These are phyloP conservation scores for Beauveria brongniartii DNA, from an alignment of 2,329 filamentous ascomycete species.

Conservation along the genomic window DNA sequence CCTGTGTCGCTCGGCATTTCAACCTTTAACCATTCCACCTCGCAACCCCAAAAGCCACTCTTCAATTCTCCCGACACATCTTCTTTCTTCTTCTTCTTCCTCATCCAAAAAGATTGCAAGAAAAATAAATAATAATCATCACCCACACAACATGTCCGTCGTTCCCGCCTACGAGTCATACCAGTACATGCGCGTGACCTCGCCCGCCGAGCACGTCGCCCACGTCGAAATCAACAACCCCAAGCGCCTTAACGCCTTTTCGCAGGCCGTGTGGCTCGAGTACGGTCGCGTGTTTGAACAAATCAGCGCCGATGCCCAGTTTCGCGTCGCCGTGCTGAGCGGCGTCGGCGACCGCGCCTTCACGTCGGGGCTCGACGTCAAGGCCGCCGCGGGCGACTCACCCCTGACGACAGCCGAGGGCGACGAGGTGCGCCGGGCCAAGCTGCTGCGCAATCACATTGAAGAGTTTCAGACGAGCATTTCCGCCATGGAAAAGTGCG, in stretches of 20 bases:
- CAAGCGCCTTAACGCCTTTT: slow-evolving; percentile 81
- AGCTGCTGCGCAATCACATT: slow-evolving; percentile 58
- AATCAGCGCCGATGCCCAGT: slow-evolving; percentile 62
- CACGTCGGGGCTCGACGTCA: slow-evolving; percentile 77
- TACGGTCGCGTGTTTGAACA: slow-evolving; percentile 62
- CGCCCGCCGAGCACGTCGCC: slow-evolving; percentile 65
- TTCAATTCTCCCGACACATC: background rate
- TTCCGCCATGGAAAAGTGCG: slow-evolving; percentile 69
- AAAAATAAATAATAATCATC: background rate
- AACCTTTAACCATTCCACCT: background rate
- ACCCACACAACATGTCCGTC: slow-evolving; percentile 1
- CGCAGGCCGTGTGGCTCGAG: slow-evolving; percentile 79
- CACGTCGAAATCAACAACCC: slow-evolving; percentile 89
- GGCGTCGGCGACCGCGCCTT: slow-evolving; percentile 79
- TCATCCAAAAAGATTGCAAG: background rate
- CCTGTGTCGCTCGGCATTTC: background rate
- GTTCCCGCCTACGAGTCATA: slow-evolving; percentile 32
- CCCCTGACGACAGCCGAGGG: slow-evolving; percentile 27
- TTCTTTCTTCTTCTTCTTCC: background rate
- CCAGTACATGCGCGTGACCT: slow-evolving; percentile 66
- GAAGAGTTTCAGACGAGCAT: slow-evolving; percentile 75
- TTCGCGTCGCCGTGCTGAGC: slow-evolving; percentile 72
- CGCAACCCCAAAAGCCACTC: background rate
- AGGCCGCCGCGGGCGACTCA: slow-evolving; percentile 52
- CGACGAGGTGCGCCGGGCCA: slow-evolving; percentile 60